Percentiles rank a stretch among this genome's conserved stretches.
Conservation (phyloP, 495 filamentous ascomycete genomes). For the Penicillium macrosclerotiorum region DNA sequence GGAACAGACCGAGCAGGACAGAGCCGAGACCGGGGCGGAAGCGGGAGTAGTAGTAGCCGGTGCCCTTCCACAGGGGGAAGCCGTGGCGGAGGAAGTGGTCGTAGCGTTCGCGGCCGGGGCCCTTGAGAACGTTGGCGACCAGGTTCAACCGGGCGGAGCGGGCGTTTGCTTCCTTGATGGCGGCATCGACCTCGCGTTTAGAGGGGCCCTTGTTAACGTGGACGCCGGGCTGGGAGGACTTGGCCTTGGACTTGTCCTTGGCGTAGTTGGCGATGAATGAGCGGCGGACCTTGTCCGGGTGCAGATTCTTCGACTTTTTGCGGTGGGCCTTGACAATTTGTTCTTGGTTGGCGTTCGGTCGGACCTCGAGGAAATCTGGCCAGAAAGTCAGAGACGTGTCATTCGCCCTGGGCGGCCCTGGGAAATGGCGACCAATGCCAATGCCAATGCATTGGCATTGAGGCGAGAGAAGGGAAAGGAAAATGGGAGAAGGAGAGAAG, state of each 20-base stretch:
- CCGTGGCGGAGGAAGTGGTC: slow-evolving; percentile 93
- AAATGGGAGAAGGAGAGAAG: too few relatives aligned
- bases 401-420: too few relatives aligned
- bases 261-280: slow-evolving; percentile 70
- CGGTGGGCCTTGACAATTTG: slow-evolving; percentile 92
- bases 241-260: slow-evolving; percentile 57
- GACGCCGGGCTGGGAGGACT: slow-evolving; percentile 56
- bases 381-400: not conserved
- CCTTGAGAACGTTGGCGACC: slow-evolving; percentile 80
- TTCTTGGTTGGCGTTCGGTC: slow-evolving; percentile 71
- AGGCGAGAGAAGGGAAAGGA: too few relatives aligned
- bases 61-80: slow-evolving; percentile 94
- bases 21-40: slow-evolving; percentile 87
- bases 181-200: slow-evolving; percentile 66
- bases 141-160: slow-evolving; percentile 79
- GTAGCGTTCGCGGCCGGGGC: slow-evolving; percentile 77
- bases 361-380: slow-evolving; percentile 76
- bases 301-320: slow-evolving; percentile 75
- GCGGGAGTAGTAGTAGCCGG: slow-evolving; percentile 94
- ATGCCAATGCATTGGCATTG: too few relatives aligned
- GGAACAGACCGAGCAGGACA: slow-evolving; percentile 78
- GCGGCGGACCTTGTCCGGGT: slow-evolving; percentile 94
- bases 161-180: slow-evolving; percentile 74
- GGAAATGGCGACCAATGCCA: too few relatives aligned
- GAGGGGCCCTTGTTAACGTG: slow-evolving; percentile 70